Conservation (phyloP, 495 filamentous ascomycete genomes). For the Penicillium atrosanguineum region DNA sequence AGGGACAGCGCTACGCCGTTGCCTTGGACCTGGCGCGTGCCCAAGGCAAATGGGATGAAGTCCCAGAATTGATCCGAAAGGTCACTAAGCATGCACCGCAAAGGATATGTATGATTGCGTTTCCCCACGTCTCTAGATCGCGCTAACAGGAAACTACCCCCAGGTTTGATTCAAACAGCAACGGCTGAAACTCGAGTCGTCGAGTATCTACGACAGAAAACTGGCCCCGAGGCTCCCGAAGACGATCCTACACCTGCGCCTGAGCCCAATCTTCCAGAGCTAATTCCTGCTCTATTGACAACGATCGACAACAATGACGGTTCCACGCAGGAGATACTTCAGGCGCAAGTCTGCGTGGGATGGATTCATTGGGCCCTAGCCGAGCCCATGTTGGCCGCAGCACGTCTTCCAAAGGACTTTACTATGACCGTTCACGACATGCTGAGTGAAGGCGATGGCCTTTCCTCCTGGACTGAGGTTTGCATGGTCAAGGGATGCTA, state of each 20-base stretch:
- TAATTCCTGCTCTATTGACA: constrained; percentile 57
- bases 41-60: constrained; percentile 81
- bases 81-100: constrained; percentile 90
- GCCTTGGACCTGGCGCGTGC: constrained; percentile 83
- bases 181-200: constrained; percentile 67
- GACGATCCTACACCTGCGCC: constrained; percentile 33
- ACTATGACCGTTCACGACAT: constrained; percentile 49
- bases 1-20: constrained; percentile 75
- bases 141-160: constrained; percentile 14
- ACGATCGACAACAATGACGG: constrained; percentile 62
- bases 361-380: constrained; percentile 78
- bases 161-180: constrained; percentile 75
- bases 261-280: constrained; percentile 55
- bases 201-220: constrained; percentile 42
- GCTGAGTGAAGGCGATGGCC: constrained; percentile 37
- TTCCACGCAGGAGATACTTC: constrained; percentile 67
- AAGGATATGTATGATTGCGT: constrained; percentile 63
- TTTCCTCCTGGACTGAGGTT: constrained; percentile 72
- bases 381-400: constrained; percentile 60
- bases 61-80: constrained; percentile 89
- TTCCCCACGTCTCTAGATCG: constrained; percentile 9
- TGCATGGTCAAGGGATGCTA: constrained; percentile 77
- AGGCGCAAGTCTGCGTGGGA: constrained; percentile 75
- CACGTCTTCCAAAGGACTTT: constrained; percentile 61
- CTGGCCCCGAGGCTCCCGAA: constrained; percentile 28